Base-by-base conservation (phyloP, 148 eudicot genomes). In the Beta vulgaris region DNA sequence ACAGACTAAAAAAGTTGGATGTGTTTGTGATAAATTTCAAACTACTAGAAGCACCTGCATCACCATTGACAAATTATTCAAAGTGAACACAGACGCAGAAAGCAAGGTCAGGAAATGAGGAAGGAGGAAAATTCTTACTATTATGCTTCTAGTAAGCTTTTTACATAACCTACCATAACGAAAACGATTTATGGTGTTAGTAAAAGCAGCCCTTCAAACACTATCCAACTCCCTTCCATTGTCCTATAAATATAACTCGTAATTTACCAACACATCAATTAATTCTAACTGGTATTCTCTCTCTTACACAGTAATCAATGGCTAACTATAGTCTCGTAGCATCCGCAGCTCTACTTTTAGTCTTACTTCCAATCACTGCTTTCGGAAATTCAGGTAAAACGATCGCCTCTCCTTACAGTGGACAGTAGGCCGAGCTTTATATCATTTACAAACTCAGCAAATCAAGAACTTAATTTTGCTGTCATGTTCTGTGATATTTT, bases 321-420 rank as follows among this genome's bases (percentile, higher is more conserved):
- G 76, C 67, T 5, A 28, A 10, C 72, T 72, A 35, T 31, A 49
- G 57, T 39, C 16, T 37, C 15, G 8, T 60, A 46, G 72, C 67
- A 29, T 64, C 32, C 31, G 76, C 72, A 32, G 31, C 31, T 54
- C 72, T 78, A 34, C 31, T 78, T 78, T 32, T 72, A n/a, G 37
- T 72, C 26, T 55, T 72, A 37, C 35, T 54, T 34, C n/a, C 67
- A 31, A 42, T 28, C 40, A 63, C 72, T 42, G 76, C 54, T 6
- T 78, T 40, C 19, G 81, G 72, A n/a, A 76, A 78, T 58, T 40
- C 53, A 11, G 66, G 81, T 78, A 78, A 72, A 39, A n/a, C n/a
- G n/a, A n/a, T n/a, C 4, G 13, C 35, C 26, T 42, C 58, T 40
- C 26, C 53, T 39, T 23, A 9, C 37, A 39, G 49, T 26, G 25